These are phyloP conservation scores for Polytrichum formosum DNA, from an alignment of 225 moss, liverwort and hornwort genomes.

Conservation along the genomic window DNA sequence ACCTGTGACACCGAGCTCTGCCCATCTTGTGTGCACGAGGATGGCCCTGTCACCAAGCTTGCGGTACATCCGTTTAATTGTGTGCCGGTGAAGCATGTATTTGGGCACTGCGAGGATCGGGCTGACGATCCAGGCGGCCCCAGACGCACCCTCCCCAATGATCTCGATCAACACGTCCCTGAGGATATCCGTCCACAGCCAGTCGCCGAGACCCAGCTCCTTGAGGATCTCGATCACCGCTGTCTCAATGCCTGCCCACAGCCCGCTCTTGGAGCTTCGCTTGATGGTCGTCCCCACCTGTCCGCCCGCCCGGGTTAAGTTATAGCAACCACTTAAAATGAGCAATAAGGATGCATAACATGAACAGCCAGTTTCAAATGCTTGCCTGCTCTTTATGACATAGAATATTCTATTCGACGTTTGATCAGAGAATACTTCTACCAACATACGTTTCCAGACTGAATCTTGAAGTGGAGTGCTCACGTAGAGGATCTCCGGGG, in stretches of 20 bases:
- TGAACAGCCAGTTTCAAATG: too few species aligned
- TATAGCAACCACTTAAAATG: too few species aligned
- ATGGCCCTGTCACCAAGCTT: constrained; percentile 43
- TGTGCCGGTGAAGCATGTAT: constrained; percentile 45
- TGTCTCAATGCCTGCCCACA: constrained; percentile 43
- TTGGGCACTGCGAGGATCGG: constrained; percentile 37
- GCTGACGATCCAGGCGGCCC: constrained; percentile 39
- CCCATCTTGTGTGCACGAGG: constrained; percentile 33
- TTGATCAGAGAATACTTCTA: too few species aligned
- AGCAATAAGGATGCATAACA: too few species aligned
- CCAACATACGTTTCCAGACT: too few species aligned
- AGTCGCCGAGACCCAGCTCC: constrained; percentile 10
- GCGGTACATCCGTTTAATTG: constrained; percentile 49
- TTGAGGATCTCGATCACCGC: constrained; percentile 39
- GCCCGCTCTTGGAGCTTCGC: constrained; percentile 20
- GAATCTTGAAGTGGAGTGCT: too few species aligned
- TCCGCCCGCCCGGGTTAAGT: too few species aligned
- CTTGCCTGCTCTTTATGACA: too few species aligned
- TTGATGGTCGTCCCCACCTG: constrained; percentile 37
- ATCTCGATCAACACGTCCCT: constrained; percentile 25
- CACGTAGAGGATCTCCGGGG: too few species aligned
- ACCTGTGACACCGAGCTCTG: constrained; percentile 7
- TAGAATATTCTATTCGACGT: too few species aligned
- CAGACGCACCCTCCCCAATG: constrained; percentile 22
- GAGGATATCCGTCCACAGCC: constrained; percentile 48